A percentile compares a stretch with the other conserved stretches of the same genome.
Conservation (phyloP, 352 stramenopile genomes). For the Phytophthora melonis region DNA sequence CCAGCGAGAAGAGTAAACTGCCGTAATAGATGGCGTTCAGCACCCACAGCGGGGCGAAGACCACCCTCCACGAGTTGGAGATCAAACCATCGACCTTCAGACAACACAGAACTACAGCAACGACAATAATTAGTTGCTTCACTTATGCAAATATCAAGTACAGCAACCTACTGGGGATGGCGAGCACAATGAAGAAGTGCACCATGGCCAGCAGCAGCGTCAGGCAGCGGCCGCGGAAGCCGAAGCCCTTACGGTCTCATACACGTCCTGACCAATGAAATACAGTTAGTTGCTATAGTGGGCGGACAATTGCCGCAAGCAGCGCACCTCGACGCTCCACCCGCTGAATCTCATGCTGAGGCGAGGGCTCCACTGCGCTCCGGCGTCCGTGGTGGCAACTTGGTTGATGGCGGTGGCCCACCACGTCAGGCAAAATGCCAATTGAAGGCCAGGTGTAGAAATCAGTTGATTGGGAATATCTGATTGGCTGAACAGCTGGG, state of each 20-base stretch:
- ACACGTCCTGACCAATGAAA: slow-evolving; percentile 23
- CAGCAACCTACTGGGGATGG: slow-evolving; percentile 26
- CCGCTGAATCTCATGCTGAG: slow-evolving; percentile 27
- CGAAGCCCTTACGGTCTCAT: slow-evolving; percentile 39
- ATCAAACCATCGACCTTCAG: slow-evolving; percentile 34
- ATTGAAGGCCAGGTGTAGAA: slow-evolving; percentile 1
- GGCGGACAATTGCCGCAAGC: not conserved
- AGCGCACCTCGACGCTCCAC: slow-evolving; percentile 30
- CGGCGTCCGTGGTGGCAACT: slow-evolving; percentile 1
- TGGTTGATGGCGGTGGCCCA: slow-evolving; percentile 5
- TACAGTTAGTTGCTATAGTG: not conserved
- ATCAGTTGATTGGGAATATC: not conserved
- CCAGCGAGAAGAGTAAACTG: slow-evolving; percentile 21
- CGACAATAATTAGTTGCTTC: not conserved
- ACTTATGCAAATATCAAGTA: not conserved
- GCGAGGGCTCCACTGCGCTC: slow-evolving; percentile 12
- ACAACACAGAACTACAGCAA: slow-evolving; percentile 40
- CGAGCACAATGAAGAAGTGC: slow-evolving; percentile 34
- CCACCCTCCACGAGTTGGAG: slow-evolving; percentile 24
- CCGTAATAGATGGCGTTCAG: slow-evolving; percentile 41
- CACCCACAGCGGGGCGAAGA: slow-evolving; percentile 39
- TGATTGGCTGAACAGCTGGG: slow-evolving; percentile 17
- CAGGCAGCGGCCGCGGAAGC: slow-evolving; percentile 39
- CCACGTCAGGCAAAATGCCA: slow-evolving; percentile 6
- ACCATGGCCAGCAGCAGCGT: slow-evolving; percentile 33